These are phyloP conservation scores for Solanum neorickii DNA, from an alignment of 257 asterid species.

Conservation along the genomic window DNA sequence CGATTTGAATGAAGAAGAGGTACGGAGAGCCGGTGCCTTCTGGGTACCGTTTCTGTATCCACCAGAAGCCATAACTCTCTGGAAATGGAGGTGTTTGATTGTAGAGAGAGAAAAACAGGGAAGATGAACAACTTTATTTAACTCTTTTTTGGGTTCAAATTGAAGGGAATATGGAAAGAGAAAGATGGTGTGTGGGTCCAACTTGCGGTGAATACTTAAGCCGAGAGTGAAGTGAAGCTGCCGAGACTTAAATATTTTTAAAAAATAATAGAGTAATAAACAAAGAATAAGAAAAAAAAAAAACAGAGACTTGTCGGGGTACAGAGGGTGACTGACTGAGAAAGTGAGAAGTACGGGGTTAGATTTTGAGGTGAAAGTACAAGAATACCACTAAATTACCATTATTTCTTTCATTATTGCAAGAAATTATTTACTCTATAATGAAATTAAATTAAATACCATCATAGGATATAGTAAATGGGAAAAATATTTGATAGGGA, in stretches of 20 bases:
- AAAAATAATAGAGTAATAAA: background rate
- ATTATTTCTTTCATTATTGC: background rate
- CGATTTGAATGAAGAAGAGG: constrained; percentile 79
- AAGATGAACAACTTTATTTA: background rate
- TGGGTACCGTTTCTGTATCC: constrained; percentile 57
- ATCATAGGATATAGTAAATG: background rate
- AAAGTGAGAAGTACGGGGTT: background rate
- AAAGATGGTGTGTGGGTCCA: constrained; percentile 2
- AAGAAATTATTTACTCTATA: background rate
- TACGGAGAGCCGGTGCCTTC: constrained; percentile 50
- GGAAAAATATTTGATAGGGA: no score
- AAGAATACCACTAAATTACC: constrained; percentile 9
- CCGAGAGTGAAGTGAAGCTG: constrained; percentile 1
- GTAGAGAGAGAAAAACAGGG: background rate
- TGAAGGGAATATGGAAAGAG: background rate
- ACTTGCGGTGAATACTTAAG: constrained; percentile 8
- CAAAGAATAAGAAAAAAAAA: background rate
- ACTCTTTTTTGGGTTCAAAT: background rate
- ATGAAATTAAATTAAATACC: background rate
- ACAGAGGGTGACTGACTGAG: background rate
- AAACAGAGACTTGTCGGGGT: background rate
- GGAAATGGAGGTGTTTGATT: background rate
- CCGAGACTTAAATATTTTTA: background rate
- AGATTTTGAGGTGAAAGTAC: constrained; percentile 7
- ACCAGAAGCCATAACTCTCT: constrained; percentile 51